Percentiles rank a stretch among this genome's conserved stretches.
Evolutionary conservation across 805 yeast species (phyloP).

Genomic region (Schwanniomyces vanrijiae): DNA sequence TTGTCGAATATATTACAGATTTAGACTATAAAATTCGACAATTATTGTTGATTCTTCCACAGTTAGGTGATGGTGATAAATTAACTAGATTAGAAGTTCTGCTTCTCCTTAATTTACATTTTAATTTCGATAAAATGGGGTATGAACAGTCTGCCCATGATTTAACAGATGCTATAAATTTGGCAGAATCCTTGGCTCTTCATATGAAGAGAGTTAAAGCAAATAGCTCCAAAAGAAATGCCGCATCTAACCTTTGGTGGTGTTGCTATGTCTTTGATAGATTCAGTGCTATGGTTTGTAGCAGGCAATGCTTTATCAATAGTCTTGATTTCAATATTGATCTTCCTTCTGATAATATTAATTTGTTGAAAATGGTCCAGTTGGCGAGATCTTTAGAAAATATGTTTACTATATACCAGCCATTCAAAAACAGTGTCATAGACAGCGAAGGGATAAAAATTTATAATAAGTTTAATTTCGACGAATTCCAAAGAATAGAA

Average conservation of each 20-base stretch:
- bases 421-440: constrained; percentile 17
- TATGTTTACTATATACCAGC: constrained; percentile 20
- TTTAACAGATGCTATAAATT: constrained; percentile 26
- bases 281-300: constrained; percentile 28
- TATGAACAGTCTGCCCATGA: constrained; percentile 32
- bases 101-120: constrained; percentile 25
- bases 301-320: constrained; percentile 26
- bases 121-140: constrained; percentile 24
- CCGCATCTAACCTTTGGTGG: constrained; percentile 34
- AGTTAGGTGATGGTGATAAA: constrained; percentile 32
- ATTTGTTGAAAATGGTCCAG: constrained; percentile 25
- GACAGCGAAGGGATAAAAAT: constrained; percentile 12
- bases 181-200: constrained; percentile 23
- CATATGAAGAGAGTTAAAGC: constrained; percentile 21
- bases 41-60: constrained; percentile 23
- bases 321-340: constrained; percentile 34
- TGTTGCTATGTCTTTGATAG: constrained; percentile 31
- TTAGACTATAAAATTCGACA: constrained; percentile 36
- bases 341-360: constrained; percentile 24
- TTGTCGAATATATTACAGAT: constrained; percentile 17
- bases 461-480: constrained; percentile 19
- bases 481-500: constrained; percentile 25
- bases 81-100: constrained; percentile 20
- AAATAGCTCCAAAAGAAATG: constrained; percentile 10
- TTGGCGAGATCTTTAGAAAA: constrained; percentile 25